Evolutionary conservation across 1,284 basidiomycete species (phyloP), one percentile per base, ranked within the genome.

Genomic region (Neolentinus lepideus): DNA sequence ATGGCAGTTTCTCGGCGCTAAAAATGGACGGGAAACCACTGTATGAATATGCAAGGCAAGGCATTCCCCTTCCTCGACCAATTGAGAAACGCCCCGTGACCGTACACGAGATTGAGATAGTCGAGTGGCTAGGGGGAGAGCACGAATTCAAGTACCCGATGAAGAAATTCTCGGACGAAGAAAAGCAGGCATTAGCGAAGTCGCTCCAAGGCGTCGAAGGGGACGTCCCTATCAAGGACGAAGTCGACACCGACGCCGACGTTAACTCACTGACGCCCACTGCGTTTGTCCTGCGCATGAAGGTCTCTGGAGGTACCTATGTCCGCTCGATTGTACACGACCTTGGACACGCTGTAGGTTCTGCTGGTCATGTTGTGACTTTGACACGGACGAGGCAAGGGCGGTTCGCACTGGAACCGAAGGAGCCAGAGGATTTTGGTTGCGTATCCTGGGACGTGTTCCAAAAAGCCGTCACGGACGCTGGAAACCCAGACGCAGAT

Each of bases 21-120:
- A 96, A 98, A 70, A 99, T 99, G 92, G 94, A 99, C 63, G 97
- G 97, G 1, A 94, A 85, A 70, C 91, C 93, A 1, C 70, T 99
- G 27, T 95, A 99, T 69, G 96, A 99, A 65, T 99, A 99, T 67
- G 97, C 97, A 12, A 84, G 97, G 2, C 81, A 90, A 65, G 90
- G 89, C 10, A 88, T 89, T 53, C 92, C 94, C 0, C 80, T 99
- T 14, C 97, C 97, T 21, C 84, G 95, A 10, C 90, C 95, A 3
- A 97, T 99, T 60, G 92, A 95, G 63, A 71, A 87, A 48, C 85
- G 97, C n/a, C 79, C 83, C 60, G 90, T 92, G 27, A 90, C 84
- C 2, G 84, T 99, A 6, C 84, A 91, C 64, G 84, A 87, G 10
- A 77, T 99, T 53, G 80, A 88, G 63, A 71, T 95, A 31, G 67